Base-by-base conservation (phyloP, 1,139 yeast genomes). In the Candida pseudoviswanathii region DNA sequence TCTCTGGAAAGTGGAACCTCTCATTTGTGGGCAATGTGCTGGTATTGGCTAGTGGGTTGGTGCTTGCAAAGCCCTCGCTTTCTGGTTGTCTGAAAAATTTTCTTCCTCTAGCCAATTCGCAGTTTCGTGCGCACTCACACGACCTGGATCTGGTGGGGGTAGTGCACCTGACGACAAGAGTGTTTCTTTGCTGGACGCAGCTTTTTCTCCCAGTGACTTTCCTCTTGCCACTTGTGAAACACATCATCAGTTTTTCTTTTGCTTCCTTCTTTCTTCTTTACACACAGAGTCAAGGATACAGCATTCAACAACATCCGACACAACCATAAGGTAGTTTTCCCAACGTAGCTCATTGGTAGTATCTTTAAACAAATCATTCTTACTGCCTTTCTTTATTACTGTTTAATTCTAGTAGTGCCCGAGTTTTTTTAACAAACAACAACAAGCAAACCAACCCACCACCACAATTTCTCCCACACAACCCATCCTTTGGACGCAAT, bases 81-180 rank as follows among this genome's bases (percentile, higher is more conserved):
- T 37, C 24, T 37, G 8, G 26, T 10, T 25, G 30, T 10, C 30
- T 37, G 41, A 37, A 37, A 40, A 40, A 30, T 40, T 40, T 40
- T 40, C 41, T 37, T 37, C 21, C 29, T 38, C 29, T 10, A 24
- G n/a, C 41, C 41, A 38, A 38, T 33, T 33, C 22, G 9, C 21
- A 37, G 6, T 37, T n/a, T 37, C 30, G 25, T 5, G 3, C 6
- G 30, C 5, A 4, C 26, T 4, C 41, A 25, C 41, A 37, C 41
- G 41, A 37, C 41, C 21, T 10, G 5, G 30, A 24, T 24, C 24
- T 16, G 25, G 16, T 16, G 16, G 16, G 29, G 30, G 41, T 37
- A 25, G 41, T 37, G 41, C 26, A 5, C 41, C 22, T 21, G 2
- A 1, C 1, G 21, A 30, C 24, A 22, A 39, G 22, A 45, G 32